Base-by-base conservation (phyloP, 2,329 filamentous ascomycete genomes). In the Lecanicillium sp. region DNA sequence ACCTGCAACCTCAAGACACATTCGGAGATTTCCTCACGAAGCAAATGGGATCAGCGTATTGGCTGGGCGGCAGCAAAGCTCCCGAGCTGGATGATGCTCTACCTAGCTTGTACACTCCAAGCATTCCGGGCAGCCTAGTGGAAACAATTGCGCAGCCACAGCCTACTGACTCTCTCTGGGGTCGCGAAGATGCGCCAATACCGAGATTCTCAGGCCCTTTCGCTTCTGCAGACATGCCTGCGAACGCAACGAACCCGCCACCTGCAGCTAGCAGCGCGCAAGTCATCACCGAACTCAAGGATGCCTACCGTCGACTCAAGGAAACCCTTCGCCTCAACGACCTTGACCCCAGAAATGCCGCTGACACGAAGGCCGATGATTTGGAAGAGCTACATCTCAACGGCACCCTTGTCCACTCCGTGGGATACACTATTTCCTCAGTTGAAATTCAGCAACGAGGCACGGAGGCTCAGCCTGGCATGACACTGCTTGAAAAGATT, bases 391-490 rank as follows among this genome's bases (percentile, higher is more conserved):
- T 84, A 5, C 68, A 67, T 48, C 67, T 64, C 19, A 78, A 76
- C 49, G 82, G 86, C 56, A 75, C 77, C 1, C 65, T 90, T 10
- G 77, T 82, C 12, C 74, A 75, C 50, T 73, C 81, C 2, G 81
- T 96, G 12, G 91, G 88, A 2, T 89, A 83, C 62, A 91, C 90
- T 0, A 90, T 98, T 50, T 84, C 90, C 8, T 83, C 90, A 0
- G 83, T 87, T 4, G 93, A 98, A 67, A 95, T 97, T 55, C 84
- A 90, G 54, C 90, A 96, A 63, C 85, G 93, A 57, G 93, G 93
- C 6, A 74, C 89, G 3, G 86, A 88, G 56, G 81, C 83, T 19
- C 79, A 86, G 54, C 77, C 79, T 39, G 84, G 87, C 46, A 75
- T 81, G 64, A 91, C 86, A 5, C 69, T 97, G 38, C 67, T 97